Evolutionary conservation across 352 stramenopile species (phyloP).

Genomic region (Poterioochromonas sp.): DNA sequence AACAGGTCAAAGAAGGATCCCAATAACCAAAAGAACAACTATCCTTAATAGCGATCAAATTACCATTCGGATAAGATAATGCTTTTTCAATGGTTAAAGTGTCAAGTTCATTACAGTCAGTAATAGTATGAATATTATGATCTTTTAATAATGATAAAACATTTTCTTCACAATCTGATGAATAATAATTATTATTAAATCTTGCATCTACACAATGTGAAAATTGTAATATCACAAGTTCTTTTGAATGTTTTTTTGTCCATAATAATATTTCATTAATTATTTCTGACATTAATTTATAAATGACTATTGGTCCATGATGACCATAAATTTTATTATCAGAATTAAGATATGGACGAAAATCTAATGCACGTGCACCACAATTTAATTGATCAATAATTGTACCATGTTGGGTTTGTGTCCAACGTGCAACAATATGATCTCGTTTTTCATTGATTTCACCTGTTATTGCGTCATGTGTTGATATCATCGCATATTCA

Average conservation of each 20-base stretch:
- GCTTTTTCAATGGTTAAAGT: not conserved
- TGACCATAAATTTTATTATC: slow-evolving; percentile 19
- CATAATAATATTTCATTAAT: not conserved
- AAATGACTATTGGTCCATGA: not conserved
- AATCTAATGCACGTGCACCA: slow-evolving; percentile 12
- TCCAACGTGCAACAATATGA: slow-evolving; percentile 4
- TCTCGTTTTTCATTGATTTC: not conserved
- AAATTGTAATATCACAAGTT: slow-evolving; percentile 9
- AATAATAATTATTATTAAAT: not conserved
- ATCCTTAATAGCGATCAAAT: not conserved
- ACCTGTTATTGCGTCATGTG: slow-evolving; percentile 20
- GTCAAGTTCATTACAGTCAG: not conserved
- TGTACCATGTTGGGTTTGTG: slow-evolving; percentile 1
- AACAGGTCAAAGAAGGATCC: not conserved
- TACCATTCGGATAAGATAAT: not conserved
- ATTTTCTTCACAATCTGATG: not conserved
- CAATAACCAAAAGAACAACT: not conserved
- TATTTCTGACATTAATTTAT: not conserved
- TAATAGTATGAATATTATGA: not conserved
- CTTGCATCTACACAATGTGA: not conserved
- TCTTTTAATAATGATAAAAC: not conserved
- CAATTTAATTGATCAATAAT: slow-evolving; percentile 27
- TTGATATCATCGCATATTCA: not conserved
- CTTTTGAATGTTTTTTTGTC: not conserved
- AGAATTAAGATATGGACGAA: not conserved